These are phyloP conservation scores for Magnusiomyces tetraspermus DNA, from an alignment of 1,139 yeast species.

Conservation along the genomic window DNA sequence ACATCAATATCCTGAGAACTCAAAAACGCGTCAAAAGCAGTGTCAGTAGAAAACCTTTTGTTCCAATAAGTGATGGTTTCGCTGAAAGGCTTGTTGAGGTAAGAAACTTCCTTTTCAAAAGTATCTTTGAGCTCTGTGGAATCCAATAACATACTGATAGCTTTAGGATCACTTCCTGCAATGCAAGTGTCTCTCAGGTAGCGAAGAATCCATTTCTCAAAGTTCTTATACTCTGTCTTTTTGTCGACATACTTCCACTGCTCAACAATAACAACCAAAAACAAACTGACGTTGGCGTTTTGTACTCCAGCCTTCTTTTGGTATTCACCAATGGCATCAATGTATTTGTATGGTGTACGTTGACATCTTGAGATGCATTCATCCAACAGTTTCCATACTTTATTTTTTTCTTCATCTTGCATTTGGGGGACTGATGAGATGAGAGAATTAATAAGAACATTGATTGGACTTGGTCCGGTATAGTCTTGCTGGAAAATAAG, in stretches of 20 bases:
- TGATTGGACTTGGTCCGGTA: conserved; percentile 28
- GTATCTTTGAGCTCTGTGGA: neutral
- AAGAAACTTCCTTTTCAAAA: conserved; percentile 2
- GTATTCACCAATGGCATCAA: conserved; percentile 48
- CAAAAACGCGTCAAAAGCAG: conserved; percentile 1
- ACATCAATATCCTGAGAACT: neutral
- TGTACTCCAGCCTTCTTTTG: conserved; percentile 11
- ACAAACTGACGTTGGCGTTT: conserved; percentile 47
- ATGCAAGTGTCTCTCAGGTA: conserved; percentile 29
- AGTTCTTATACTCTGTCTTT: conserved; percentile 22
- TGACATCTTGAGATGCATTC: conserved; percentile 63
- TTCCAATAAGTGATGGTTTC: neutral
- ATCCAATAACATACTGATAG: neutral
- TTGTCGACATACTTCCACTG: conserved; percentile 56
- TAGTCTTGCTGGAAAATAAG: conserved; percentile 41
- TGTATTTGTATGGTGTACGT: conserved; percentile 71
- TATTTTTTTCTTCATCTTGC: conserved; percentile 15
- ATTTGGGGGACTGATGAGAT: conserved; percentile 9
- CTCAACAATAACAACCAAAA: conserved; percentile 57
- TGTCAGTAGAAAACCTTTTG: neutral
- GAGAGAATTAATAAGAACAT: conserved; percentile 25
- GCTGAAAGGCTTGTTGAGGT: neutral
- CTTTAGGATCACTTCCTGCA: conserved; percentile 23
- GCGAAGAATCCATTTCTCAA: conserved; percentile 43
- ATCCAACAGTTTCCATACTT: conserved; percentile 56